These are phyloP conservation scores for Keithomyces neogunnii DNA, from an alignment of 2,329 filamentous ascomycete genomes.

Conservation along the genomic window DNA sequence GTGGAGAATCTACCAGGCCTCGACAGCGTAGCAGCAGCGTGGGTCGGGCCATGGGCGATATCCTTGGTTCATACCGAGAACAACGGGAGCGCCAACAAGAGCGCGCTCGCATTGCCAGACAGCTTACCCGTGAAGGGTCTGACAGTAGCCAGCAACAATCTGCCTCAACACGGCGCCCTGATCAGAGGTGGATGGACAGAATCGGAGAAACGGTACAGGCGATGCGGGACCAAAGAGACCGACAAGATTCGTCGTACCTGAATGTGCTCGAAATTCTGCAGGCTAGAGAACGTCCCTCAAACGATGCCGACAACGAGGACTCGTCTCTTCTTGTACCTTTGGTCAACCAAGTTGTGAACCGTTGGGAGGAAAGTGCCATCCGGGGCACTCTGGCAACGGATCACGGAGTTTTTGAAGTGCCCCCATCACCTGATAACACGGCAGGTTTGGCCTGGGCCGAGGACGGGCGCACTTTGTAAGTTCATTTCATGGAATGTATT, in stretches of 20 bases:
- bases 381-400: slow-evolving; percentile 24
- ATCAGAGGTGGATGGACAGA: slow-evolving; percentile 23
- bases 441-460: slow-evolving; percentile 55
- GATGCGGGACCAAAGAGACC: slow-evolving; percentile 26
- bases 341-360: slow-evolving; percentile 27
- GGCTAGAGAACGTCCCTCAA: slow-evolving; percentile 20
- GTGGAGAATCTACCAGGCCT: slow-evolving; percentile 17
- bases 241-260: slow-evolving; percentile 26
- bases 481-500: slow-evolving; percentile 8
- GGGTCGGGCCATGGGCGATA: slow-evolving; percentile 29
- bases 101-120: slow-evolving; percentile 24
- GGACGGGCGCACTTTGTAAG: slow-evolving; percentile 52
- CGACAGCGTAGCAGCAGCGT: slow-evolving; percentile 28
- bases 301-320: slow-evolving; percentile 26
- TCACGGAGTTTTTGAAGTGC: slow-evolving; percentile 32
- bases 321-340: slow-evolving; percentile 27
- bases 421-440: slow-evolving; percentile 46
- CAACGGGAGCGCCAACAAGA: slow-evolving; percentile 26
- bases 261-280: slow-evolving; percentile 30
- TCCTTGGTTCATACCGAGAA: slow-evolving; percentile 29
- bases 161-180: slow-evolving; percentile 11
- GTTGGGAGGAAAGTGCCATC: slow-evolving; percentile 29
- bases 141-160: slow-evolving; percentile 2
- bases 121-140: slow-evolving; percentile 19
- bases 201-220: slow-evolving; percentile 27